Evolutionary conservation across 306 rosid genomes (phyloP), one percentile per base, ranked within the genome.

Genomic region (Acacia crassicarpa): DNA sequence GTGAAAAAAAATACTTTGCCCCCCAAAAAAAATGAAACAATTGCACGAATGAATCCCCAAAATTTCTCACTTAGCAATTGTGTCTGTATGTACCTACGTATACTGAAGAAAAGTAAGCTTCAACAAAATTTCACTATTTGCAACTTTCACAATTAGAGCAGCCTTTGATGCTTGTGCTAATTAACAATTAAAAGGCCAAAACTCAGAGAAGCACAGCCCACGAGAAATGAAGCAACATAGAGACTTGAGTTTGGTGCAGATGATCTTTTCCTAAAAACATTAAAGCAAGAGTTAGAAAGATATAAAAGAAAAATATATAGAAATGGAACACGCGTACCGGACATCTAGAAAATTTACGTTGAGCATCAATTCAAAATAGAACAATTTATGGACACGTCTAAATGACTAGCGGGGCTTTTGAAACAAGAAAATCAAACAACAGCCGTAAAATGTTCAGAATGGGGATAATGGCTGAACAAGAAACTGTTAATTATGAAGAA

Each of bases 11-110:
- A 62, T 25, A 12, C 9, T 5, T 17, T 35, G 4, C 77, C 46
- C 20, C 20, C 56, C 5, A 9, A 16, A 17, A 10, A 41, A 59
- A 8, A 56, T n/a, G 23, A 74, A 51, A 10, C 61, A 56, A 14
- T 8, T 62, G 4, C 13, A 9, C 5, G 20, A 72, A 67, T 51
- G 58, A 81, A 87, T 63, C 43, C 41, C 76, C 67, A 17, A 78
- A 81, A 54, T 73, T 72, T 59, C 45, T 58, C 43, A 62, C 79
- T 63, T 46, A 7, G 33, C 40, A 51, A 66, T 35, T 63, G 43
- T n/a, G 76, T 16, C 68, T 20, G 5, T 8, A 25, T 41, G 5
- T 41, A 16, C 40, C 5, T 45, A 43, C 10, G 54, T 66, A 14
- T 63, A 63, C 33, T 30, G 9, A 69, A 22, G 16, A 17, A 68